These are phyloP conservation scores for Crassisporium funariophilum DNA, from an alignment of 768 basidiomycete species.

Conservation along the genomic window DNA sequence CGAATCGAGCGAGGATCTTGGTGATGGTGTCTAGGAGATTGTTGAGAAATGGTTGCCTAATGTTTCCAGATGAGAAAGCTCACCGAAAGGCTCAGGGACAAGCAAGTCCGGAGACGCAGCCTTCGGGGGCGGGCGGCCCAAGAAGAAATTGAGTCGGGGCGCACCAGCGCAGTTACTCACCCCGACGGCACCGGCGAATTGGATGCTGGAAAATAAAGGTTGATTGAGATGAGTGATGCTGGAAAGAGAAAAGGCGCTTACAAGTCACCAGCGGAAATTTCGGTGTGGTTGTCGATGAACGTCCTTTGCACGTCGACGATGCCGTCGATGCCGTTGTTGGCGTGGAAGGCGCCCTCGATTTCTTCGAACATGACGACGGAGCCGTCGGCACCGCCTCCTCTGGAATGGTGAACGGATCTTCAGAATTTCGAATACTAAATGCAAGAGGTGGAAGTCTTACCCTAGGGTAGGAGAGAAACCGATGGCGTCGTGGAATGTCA, in stretches of 20 bases:
- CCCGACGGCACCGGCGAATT: constrained; percentile 49
- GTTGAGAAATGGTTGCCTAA: neutral
- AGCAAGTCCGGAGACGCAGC: constrained; percentile 31
- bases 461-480: constrained; percentile 38
- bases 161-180: constrained; percentile 45
- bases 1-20: constrained; percentile 35
- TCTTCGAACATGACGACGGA: constrained; percentile 48
- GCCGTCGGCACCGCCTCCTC: constrained; percentile 49
- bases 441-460: constrained; percentile 18
- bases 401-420: neutral
- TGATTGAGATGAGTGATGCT: neutral
- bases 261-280: constrained; percentile 47
- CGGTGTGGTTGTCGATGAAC: constrained; percentile 33
- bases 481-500: constrained; percentile 48
- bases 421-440: neutral
- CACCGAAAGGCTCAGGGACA: constrained; percentile 19
- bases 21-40: constrained; percentile 25
- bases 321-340: constrained; percentile 46
- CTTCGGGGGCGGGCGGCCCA: constrained; percentile 37
- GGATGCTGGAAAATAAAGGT: constrained; percentile 37
- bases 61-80: neutral
- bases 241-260: constrained; percentile 22
- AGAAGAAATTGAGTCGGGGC: constrained; percentile 42
- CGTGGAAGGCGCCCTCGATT: constrained; percentile 43
- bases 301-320: constrained; percentile 38